These are phyloP conservation scores for Aspergillus neoniger DNA, from an alignment of 2,329 filamentous ascomycete species.

Conservation along the genomic window DNA sequence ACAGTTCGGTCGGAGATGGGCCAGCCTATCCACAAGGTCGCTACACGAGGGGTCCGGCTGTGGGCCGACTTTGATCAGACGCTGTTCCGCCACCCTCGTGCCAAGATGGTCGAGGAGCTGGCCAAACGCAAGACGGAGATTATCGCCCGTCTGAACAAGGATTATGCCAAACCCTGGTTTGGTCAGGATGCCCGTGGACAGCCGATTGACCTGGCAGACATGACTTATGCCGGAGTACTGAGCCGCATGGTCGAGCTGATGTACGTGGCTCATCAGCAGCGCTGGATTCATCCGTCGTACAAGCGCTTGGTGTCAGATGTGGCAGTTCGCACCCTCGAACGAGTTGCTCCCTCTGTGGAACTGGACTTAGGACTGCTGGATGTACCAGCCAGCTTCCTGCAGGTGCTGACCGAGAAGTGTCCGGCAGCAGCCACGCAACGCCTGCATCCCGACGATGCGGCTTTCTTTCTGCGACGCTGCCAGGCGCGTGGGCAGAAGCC, in stretches of 20 bases:
- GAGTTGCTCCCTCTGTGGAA: neutral
- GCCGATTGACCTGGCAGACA: neutral
- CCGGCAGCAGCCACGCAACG: neutral
- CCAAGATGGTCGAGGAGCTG: neutral
- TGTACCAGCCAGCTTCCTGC: neutral
- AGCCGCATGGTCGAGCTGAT: neutral
- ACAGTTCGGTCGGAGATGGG: neutral
- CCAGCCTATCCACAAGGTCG: neutral
- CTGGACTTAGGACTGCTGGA: neutral
- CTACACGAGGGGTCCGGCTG: neutral
- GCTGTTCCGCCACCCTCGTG: neutral
- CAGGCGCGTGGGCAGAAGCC: constrained; percentile 5
- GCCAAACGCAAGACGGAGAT: neutral
- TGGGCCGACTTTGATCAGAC: neutral
- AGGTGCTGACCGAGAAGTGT: neutral
- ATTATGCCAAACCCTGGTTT: neutral
- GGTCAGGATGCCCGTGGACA: neutral
- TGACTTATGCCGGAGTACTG: neutral
- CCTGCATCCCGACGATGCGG: constrained; percentile 5
- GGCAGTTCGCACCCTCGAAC: neutral
- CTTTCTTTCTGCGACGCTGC: neutral
- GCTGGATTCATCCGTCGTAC: neutral
- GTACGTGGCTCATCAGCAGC: neutral
- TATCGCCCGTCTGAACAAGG: neutral
- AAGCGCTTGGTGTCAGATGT: neutral